phyloP scores from a whole-genome alignment of 176 grass and related monocot genomes.

The Carex littledalei region DNA sequence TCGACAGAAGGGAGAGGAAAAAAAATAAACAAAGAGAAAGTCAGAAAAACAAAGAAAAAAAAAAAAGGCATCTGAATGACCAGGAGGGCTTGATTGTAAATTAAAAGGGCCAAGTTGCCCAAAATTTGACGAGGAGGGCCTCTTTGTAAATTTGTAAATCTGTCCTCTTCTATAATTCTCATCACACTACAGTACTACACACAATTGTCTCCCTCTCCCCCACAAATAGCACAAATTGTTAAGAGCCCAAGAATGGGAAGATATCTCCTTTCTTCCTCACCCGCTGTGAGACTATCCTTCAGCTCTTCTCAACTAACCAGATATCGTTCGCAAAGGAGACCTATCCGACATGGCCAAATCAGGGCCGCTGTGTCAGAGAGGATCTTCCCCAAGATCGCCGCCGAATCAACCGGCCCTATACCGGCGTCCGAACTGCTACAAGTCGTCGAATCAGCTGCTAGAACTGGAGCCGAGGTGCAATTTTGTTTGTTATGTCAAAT shows the following conservation, averaged over 20 bases:
- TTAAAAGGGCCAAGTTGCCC: neutral
- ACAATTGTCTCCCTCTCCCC: neutral
- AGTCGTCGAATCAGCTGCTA: conserved; percentile 74
- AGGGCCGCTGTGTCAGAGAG: conserved; percentile 37
- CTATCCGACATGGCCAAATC: conserved; percentile 25
- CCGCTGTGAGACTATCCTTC: conserved; percentile 18
- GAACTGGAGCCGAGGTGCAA: conserved; percentile 63
- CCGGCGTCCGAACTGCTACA: conserved; percentile 56
- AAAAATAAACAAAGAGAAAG: too few relatives aligned
- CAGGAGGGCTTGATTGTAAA: too few relatives aligned
- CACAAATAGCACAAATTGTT: neutral
- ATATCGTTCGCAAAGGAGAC: conserved; percentile 16
- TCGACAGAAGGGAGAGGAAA: too few relatives aligned
- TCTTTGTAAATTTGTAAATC: neutral
- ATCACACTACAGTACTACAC: neutral
- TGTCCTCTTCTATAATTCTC: neutral
- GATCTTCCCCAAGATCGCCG: conserved; percentile 56
- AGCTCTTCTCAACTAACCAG: neutral
- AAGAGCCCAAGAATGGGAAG: conserved; percentile 37
- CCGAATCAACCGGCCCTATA: conserved; percentile 72
- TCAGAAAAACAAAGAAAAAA: neutral
- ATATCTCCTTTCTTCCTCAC: conserved; percentile 54
- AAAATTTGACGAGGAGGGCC: neutral
- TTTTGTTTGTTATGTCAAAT: conserved; percentile 2
- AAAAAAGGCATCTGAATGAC: neutral